Percentiles rank a stretch among this genome's conserved stretches.
These are phyloP conservation scores for Aspergillus caelatus DNA, from an alignment of 2,329 filamentous ascomycete species.

Conservation along the genomic window DNA sequence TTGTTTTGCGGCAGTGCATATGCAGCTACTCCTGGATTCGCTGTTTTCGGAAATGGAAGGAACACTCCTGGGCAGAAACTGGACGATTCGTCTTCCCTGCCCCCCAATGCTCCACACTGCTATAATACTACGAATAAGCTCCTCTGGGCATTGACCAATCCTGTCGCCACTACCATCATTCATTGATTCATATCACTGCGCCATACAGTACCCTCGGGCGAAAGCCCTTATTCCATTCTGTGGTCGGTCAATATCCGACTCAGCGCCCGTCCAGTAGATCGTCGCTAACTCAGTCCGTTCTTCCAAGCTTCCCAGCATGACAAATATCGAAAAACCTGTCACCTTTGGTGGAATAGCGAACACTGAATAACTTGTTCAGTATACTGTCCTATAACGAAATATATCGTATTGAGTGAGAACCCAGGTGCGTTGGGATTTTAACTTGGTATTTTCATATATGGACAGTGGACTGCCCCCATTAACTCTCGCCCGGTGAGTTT, in stretches of 20 bases:
- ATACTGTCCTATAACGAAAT: background rate
- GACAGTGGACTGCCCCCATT: background rate
- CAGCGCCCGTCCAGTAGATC: background rate
- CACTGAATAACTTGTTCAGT: background rate
- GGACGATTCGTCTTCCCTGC: constrained; percentile 6
- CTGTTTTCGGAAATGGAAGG: constrained; percentile 7
- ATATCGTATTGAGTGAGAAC: background rate
- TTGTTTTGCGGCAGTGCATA: constrained; percentile 15
- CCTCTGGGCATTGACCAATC: constrained; percentile 11
- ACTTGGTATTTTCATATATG: background rate
- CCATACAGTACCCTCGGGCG: background rate
- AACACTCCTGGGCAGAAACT: background rate
- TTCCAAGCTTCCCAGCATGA: background rate
- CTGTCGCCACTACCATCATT: background rate
- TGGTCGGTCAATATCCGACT: constrained; percentile 3
- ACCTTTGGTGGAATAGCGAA: background rate
- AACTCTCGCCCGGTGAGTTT: background rate
- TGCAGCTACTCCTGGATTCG: constrained; percentile 10
- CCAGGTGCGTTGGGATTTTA: too few relatives aligned
- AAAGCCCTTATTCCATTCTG: background rate
- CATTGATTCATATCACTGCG: constrained; percentile 6
- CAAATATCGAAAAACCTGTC: background rate
- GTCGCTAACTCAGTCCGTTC: background rate
- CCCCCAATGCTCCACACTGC: constrained; percentile 10
- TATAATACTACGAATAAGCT: constrained; percentile 13